Evolutionary conservation across 139 green algal genomes (phyloP), one percentile per base, ranked within the genome.

Genomic region (Desmodesmus armatus): DNA sequence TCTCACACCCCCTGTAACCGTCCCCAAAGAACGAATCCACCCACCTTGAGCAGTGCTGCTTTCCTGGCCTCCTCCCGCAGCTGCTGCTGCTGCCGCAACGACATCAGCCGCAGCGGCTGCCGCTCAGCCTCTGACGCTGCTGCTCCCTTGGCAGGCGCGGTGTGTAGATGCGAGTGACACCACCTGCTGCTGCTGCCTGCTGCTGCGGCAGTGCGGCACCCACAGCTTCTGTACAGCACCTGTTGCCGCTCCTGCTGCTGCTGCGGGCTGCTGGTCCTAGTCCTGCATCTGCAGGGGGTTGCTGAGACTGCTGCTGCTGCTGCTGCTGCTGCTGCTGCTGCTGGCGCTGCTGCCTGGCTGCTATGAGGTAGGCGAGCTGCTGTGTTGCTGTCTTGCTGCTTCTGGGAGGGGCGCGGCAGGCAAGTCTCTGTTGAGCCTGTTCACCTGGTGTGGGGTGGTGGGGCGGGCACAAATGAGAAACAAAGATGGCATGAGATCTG

Each of bases 71-170:
- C 73, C 49, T 80, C 35, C 15, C 49, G 29, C 73, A 80, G 31
- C 15, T 80, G 73, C 73, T 80, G 44, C 73, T 67, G 49, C 41
- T 80, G 73, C 73, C 73, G 25, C 3, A 80, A 39, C 2, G 73
- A 80, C 35, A 80, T 27, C 47, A 80, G 55, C 53, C 55, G 53
- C 76, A 82, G 55, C n/a, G 76, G 76, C 76, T 82, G 76, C 55
- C 76, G 25, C 2, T 82, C 76, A 31, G 76, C 53, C 55, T 53
- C 53, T 43, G 55, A 72, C 15, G 51, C 29, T 5, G 76, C 76
- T 33, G 53, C 6, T 3, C 11, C 41, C 23, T 40, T 13, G 33
- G 76, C 29, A 2, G 76, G 76, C 21, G 76, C 76, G 76, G 76
- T 55, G 72, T 3, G 25, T 82, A 82, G 9, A 82, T 53, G 7